Conservation (phyloP, 805 yeast species). For the Candida morakotiae region DNA sequence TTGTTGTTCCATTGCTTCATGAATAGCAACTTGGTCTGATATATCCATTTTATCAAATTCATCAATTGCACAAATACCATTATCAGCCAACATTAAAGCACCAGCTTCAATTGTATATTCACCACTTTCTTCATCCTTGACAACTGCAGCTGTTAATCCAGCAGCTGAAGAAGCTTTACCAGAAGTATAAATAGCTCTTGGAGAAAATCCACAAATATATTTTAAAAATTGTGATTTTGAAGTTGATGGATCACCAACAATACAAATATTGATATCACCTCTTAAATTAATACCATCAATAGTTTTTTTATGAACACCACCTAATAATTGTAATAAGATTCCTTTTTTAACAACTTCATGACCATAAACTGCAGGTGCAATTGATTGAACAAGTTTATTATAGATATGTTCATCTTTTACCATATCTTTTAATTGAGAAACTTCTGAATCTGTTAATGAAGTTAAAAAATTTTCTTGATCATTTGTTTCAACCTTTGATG, state of each 20-base stretch:
- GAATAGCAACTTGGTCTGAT: conserved; percentile 94
- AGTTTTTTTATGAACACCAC: conserved; percentile 94
- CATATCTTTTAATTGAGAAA: conserved; percentile 82
- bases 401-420: conserved; percentile 84
- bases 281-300: conserved; percentile 91
- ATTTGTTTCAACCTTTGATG: conserved; percentile 46
- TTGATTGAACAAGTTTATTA: conserved; percentile 76
- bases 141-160: conserved; percentile 97
- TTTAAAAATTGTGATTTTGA: conserved; percentile 94
- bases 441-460: conserved; percentile 75
- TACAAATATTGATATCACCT: conserved; percentile 94
- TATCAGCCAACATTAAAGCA: conserved; percentile 96
- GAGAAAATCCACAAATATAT: conserved; percentile 86
- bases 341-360: conserved; percentile 95
- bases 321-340: conserved; percentile 76
- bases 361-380: conserved; percentile 96
- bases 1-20: conserved; percentile 99
- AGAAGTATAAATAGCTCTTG: conserved; percentile 93
- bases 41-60: conserved; percentile 98
- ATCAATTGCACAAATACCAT: conserved; percentile 97
- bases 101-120: conserved; percentile 98
- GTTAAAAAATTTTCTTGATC: conserved; percentile 81
- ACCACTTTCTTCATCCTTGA: conserved; percentile 94
- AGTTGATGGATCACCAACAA: conserved; percentile 97
- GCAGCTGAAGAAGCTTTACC: conserved; percentile 99